Evolutionary conservation across 2,329 filamentous ascomycete genomes (phyloP), one percentile per base, ranked within the genome.

Genomic region (Neofusicoccum sp.): DNA sequence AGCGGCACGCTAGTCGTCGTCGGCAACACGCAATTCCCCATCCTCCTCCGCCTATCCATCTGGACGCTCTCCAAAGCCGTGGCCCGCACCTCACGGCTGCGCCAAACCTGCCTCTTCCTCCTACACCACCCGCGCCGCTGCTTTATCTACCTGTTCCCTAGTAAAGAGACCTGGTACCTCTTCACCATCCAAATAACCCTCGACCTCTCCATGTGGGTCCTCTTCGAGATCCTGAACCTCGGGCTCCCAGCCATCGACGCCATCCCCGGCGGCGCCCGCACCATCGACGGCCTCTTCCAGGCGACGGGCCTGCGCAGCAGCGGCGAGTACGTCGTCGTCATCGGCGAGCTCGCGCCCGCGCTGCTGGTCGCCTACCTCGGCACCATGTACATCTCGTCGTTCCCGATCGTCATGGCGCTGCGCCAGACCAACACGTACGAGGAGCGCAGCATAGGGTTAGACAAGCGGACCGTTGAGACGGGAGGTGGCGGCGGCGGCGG

Each of bases 391-490:
- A 83, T 88, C 43, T 84, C 84, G 0, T 83, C 81, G 2, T 87
- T 86, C 62, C 86, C 86, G 0, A 80, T 87, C 24, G 81, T 84
- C 28, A 84, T 88, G 62, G 85, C 83, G 1, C 84, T 88, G 74
- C 82, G 87, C 30, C 85, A 87, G 69, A 88, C 86, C 40, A 90
- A 90, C 67, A 84, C 89, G 31, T 90, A 90, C 68, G 87, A 90
- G 69, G 87, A 90, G 67, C 79, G 85, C 6, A 86, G 84, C 0
- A 76, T 90, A 1, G 86, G 86, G 0, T 82, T 87, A 33, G 84
- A 86, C 62, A 73, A 68, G 48, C 61, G 48, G 20, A 65, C 65
- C 44, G n/a, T n/a, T n/a, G n/a, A n/a, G n/a, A n/a, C n/a, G n/a
- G n/a, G n/a, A n/a, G 54, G 65, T 24, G 4, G 14, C 20, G 30